Conservation (phyloP, 495 filamentous ascomycete genomes). For the Talaromyces stipitatus region DNA sequence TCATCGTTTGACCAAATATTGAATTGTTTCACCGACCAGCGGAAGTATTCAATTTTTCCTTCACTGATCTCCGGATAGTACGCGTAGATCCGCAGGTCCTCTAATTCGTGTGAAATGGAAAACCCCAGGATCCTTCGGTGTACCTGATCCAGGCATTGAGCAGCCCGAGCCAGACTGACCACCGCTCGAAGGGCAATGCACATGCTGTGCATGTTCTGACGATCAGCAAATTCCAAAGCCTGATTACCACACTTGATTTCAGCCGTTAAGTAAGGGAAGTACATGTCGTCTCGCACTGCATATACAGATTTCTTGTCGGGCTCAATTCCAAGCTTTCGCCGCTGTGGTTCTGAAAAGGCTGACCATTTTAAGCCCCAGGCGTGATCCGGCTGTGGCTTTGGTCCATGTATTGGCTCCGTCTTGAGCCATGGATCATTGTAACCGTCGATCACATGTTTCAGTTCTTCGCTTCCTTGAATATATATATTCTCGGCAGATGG, state of each 20-base stretch:
- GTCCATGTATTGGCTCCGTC: constrained; percentile 19
- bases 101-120: constrained; percentile 39
- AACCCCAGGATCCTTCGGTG: constrained; percentile 27
- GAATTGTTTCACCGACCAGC: neutral
- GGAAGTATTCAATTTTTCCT: constrained; percentile 12
- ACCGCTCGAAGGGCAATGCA: constrained; percentile 20
- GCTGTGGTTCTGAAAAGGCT: constrained; percentile 32
- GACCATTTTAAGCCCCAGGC: constrained; percentile 32
- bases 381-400: constrained; percentile 37
- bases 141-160: constrained; percentile 12
- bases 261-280: constrained; percentile 29
- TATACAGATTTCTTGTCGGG: constrained; percentile 3
- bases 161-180: constrained; percentile 16
- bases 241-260: constrained; percentile 30
- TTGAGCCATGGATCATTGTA: constrained; percentile 37
- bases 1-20: neutral
- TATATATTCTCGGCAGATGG: constrained; percentile 26
- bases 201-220: constrained; percentile 30
- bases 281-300: constrained; percentile 17
- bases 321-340: constrained; percentile 23
- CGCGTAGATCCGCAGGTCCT: constrained; percentile 16
- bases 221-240: constrained; percentile 24
- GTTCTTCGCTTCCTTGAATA: constrained; percentile 17
- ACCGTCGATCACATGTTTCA: constrained; percentile 29
- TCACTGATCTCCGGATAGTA: constrained; percentile 19